Percentiles rank a stretch among this genome's conserved stretches.
phyloP scores from a whole-genome alignment of 306 rosid species.

The Heteromeles arbutifolia region DNA sequence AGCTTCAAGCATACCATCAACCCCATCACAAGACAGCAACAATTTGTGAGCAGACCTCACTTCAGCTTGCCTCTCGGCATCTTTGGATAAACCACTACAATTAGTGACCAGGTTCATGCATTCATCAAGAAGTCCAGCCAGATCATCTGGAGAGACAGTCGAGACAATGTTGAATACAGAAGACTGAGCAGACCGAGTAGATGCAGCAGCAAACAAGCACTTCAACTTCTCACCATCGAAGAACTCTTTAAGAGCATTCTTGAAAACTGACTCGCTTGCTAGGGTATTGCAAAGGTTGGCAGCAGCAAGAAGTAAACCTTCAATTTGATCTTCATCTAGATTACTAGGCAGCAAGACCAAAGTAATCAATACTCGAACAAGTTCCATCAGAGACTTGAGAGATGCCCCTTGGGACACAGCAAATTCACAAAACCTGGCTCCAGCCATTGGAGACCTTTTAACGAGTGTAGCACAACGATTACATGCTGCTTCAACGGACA shows the following conservation, averaged over 20 bases:
- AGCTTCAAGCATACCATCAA: conserved; percentile 69
- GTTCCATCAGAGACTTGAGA: conserved; percentile 56
- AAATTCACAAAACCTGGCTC: conserved; percentile 81
- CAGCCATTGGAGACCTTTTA: conserved; percentile 78
- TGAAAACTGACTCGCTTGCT: conserved; percentile 37
- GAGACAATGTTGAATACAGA: conserved; percentile 65
- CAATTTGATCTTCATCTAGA: conserved; percentile 40
- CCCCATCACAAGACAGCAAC: conserved; percentile 56
- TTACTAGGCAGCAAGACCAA: conserved; percentile 50
- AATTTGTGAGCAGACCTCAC: conserved; percentile 77
- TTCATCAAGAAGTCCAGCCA: conserved; percentile 51
- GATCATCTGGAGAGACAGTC: conserved; percentile 47
- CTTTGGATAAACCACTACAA: conserved; percentile 68
- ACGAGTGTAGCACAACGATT: conserved; percentile 77
- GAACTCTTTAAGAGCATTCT: conserved; percentile 49
- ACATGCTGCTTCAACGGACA: conserved; percentile 73
- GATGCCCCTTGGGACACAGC: conserved; percentile 64
- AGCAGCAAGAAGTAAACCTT: conserved; percentile 73
- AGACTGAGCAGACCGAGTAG: conserved; percentile 59
- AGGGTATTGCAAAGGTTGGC: conserved; percentile 51
- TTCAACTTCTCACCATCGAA: conserved; percentile 53
- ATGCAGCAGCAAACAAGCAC: conserved; percentile 44
- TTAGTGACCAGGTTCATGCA: conserved; percentile 51
- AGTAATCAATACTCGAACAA: conserved; percentile 46
- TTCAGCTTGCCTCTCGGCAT: conserved; percentile 66